Conservation (phyloP, 2,329 filamentous ascomycete species). For the Aureobasidium mangrovei region DNA sequence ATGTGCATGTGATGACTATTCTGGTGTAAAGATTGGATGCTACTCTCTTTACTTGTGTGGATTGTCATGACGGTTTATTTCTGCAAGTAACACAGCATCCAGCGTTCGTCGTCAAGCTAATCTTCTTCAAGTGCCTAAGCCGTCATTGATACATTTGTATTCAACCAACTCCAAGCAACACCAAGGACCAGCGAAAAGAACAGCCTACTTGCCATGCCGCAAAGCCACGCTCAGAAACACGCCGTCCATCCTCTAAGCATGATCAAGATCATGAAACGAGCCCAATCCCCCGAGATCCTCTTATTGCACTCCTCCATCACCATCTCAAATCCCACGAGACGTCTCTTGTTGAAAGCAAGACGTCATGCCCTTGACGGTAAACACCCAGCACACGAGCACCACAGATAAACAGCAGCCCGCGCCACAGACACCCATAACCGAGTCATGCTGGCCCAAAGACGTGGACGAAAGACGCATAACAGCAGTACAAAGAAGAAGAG, state of each 20-base stretch:
- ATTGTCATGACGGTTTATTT: too few relatives aligned
- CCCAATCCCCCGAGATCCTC: slow-evolving; percentile 33
- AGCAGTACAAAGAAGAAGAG: slow-evolving; percentile 50
- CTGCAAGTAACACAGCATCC: too few relatives aligned
- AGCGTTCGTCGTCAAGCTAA: too few relatives aligned
- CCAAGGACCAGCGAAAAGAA: too few relatives aligned
- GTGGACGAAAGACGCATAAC: slow-evolving; percentile 48
- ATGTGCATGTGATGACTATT: too few relatives aligned
- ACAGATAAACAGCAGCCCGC: slow-evolving; percentile 46
- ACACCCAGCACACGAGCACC: slow-evolving; percentile 46
- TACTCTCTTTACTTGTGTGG: too few relatives aligned
- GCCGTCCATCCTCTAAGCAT: slow-evolving; percentile 46
- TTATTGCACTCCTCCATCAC: slow-evolving; percentile 32
- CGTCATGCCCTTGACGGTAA: slow-evolving; percentile 43
- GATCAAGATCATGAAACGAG: slow-evolving; percentile 37
- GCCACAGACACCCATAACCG: slow-evolving; percentile 39
- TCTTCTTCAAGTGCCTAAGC: too few relatives aligned
- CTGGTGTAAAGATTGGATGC: too few relatives aligned
- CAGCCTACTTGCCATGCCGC: too few relatives aligned
- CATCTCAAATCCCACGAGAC: slow-evolving; percentile 36
- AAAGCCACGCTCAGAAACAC: slow-evolving; percentile 41
- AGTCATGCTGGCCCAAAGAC: slow-evolving; percentile 45
- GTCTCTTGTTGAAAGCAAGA: slow-evolving; percentile 26
- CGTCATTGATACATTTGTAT: too few relatives aligned
- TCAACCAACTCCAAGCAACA: too few relatives aligned